Base-by-base conservation (phyloP, 441 rosid genomes). In the Viola pubescens region DNA sequence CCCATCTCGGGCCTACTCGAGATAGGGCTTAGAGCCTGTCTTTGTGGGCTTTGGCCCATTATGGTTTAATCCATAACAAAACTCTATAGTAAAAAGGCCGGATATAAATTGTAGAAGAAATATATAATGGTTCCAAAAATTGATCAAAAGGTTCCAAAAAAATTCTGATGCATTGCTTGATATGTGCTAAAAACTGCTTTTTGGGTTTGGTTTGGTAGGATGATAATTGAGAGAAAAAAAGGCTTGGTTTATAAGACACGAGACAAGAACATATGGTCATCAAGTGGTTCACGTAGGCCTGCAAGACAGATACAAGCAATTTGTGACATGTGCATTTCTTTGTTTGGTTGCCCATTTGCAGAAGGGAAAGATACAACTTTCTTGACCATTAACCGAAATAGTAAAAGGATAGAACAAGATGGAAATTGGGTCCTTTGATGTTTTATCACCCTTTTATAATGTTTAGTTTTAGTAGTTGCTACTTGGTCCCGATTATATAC, bases 331-430 rank as follows among this genome's bases (percentile, higher is more conserved):
- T 19, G 52, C 51, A 19, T 45, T 11, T 45, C n/a, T n/a, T 44
- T 6, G 61, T 34, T 46, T 59, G 52, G 59, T 7, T 16, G 8
- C 39, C 40, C 5, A 26, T 5, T 5, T 5, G 52, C 51, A 11
- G 52, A 45, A 45, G 47, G 61, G 13, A 16, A 52, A 14, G 11
- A 47, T 53, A 19, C 8, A 5, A 4, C 14, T 60, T 48, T 54
- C 47, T 9, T 52, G 37, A 8, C 53, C 52, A 61, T 68, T 56
- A 56, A 56, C 46, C 42, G 37, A 8, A 45, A 37, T 34, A 11
- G 54, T 48, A 56, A 57, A 42, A 61, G 26, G 13, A 11, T 56
- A 16, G 38, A 19, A 13, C 37, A 13, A 13, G 45, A 42, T 9
- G 45, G 45, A 42, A 5, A 42, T 9, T 5, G 45, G 9, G 45